Evolutionary conservation across 345 rosid species (phyloP).

Genomic region (Acer negundo): DNA sequence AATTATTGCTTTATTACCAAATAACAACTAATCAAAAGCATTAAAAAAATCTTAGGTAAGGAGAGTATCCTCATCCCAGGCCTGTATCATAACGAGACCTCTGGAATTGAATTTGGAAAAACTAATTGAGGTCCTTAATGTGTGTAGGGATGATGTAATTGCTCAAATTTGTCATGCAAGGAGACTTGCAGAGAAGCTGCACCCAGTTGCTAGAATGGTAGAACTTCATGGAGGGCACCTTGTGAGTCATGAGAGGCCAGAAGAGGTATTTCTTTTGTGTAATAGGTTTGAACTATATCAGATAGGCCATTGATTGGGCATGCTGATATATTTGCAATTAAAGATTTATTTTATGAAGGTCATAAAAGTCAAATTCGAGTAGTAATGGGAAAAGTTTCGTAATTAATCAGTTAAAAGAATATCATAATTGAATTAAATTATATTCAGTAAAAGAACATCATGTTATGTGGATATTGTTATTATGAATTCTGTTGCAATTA

Average conservation of each 20-base stretch:
- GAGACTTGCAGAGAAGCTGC: constrained; percentile 79
- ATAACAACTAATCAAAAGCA: not conserved
- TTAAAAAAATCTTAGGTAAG: not conserved
- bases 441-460: not conserved
- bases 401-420: not conserved
- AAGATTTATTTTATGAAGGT: not conserved
- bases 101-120: constrained; percentile 10
- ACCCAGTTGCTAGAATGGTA: constrained; percentile 86
- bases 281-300: not conserved
- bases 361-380: not conserved
- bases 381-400: not conserved
- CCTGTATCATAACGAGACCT: not conserved
- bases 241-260: constrained; percentile 86
- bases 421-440: not conserved
- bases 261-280: constrained; percentile 64
- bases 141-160: constrained; percentile 79
- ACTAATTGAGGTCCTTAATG: constrained; percentile 25
- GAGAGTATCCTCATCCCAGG: not conserved
- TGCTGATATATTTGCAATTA: not conserved
- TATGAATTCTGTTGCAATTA: not conserved
- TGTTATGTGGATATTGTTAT: not conserved
- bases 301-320: not conserved
- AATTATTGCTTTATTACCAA: not conserved
- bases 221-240: constrained; percentile 98
- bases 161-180: constrained; percentile 86